Base-by-base conservation (phyloP, 192 early-diverging fungal genomes). In the Pilobolus umbonatus region DNA sequence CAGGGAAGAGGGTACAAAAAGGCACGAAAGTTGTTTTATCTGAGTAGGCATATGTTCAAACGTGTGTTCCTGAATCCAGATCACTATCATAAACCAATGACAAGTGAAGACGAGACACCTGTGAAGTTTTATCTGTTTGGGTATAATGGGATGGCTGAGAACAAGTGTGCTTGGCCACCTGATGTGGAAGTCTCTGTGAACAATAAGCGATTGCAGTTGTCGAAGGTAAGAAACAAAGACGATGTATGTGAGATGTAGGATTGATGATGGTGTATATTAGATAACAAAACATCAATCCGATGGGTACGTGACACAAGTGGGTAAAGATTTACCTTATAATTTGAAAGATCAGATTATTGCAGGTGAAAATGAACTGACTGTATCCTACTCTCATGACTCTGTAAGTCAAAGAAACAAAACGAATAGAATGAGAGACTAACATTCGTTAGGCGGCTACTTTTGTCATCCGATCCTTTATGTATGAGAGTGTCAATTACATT, bases 281-380 rank as follows among this genome's bases (percentile, higher is more conserved):
- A 47, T 25, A 47, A 11, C n/a, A 11, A 47, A 22, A 47, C 24
- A 25, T 49, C 9, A 29, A 49, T 49, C 32, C 1, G 34, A 36
- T 36, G 22, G 32, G 15, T 22, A 22, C 15, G 19, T 35, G 6
- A 35, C 55, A 5, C 22, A 24, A 24, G 17, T 9, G 1, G 60
- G 60, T 17, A 61, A 61, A 42, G 60, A 61, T 42, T 31, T 12
- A 6, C 60, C 60, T 5, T 61, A 24, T 42, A 49, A 61, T 31
- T 5, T 61, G 2, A 42, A 22, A 21, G 6, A 19, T 12, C 1
- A 21, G 10, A n/a, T 61, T 11, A 40, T 4, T 7, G 17, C 39
- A 14, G 60, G 60, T 4, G 17, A 35, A 26, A 61, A 61, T 34
- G 1, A 12, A 12, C 32, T 61, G 29, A 17, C 19, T 21, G 10